Percentiles rank a stretch among this genome's conserved stretches.
Conservation (phyloP, 805 yeast genomes). For the Saturnispora diversa region DNA sequence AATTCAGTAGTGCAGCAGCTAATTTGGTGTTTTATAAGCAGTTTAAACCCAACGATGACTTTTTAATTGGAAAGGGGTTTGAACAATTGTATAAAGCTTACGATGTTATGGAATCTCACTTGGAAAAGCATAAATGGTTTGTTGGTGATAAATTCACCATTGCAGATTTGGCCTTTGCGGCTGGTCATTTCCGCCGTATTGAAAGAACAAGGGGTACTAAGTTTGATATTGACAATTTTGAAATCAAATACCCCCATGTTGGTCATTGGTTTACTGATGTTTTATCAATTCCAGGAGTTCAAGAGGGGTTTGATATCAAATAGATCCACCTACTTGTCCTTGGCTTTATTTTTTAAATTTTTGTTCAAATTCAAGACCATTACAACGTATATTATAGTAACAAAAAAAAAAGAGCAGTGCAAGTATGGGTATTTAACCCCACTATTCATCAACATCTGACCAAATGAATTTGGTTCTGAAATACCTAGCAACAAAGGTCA, state of each 20-base stretch:
- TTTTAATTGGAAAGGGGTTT: not conserved
- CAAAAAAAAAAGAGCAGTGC: too few relatives aligned
- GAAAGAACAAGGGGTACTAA: not conserved
- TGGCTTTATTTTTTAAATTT: too few relatives aligned
- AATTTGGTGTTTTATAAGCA: not conserved
- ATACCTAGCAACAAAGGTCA: conserved; percentile 32
- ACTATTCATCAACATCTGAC: conserved; percentile 18
- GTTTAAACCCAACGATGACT: not conserved
- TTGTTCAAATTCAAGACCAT: too few relatives aligned
- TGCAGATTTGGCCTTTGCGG: conserved; percentile 1
- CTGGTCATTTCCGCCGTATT: conserved; percentile 2
- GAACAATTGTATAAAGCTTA: not conserved
- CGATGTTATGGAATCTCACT: not conserved
- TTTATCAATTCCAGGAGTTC: not conserved
- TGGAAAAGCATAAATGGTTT: not conserved
- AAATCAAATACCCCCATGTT: not conserved
- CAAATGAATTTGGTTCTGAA: conserved; percentile 27
- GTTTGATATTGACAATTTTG: not conserved
- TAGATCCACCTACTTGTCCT: too few relatives aligned
- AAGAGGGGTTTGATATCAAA: not conserved
- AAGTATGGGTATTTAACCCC: not conserved
- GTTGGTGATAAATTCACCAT: not conserved
- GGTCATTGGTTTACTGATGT: not conserved
- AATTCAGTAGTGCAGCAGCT: not conserved
- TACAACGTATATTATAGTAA: too few relatives aligned